Evolutionary conservation across 1,284 basidiomycete genomes (phyloP), one percentile per base, ranked within the genome.

Genomic region (Lignosus rhinocerotis): DNA sequence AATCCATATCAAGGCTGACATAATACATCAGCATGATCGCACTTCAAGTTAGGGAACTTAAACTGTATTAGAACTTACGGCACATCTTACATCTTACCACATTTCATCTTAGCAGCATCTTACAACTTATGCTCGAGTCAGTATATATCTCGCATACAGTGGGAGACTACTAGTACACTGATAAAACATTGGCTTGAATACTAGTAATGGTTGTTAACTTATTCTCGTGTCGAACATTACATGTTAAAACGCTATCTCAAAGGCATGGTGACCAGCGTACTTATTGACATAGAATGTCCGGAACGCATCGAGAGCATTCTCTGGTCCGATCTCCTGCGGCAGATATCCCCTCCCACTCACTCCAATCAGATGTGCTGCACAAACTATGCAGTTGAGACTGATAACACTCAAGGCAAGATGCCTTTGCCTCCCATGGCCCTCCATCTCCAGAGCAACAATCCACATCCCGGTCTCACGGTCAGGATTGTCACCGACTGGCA

Each of bases 381-480:
- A 51, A 0, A 68, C 6, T n/a, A 68, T 38, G 3, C 42, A 48
- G 10, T 66, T 51, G 5, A 67, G 32, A 36, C 61, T 63, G 4
- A 66, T 46, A 0, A 67, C 45, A 1, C 32, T 10, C 1, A 39
- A 2, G 1, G 31, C 34, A 3, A 31, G 44, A n/a, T 8, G 7
- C 2, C 6, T 8, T 0, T 43, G 52, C 17, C 42, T 7, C 3
- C 54, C 54, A n/a, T 54, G 25, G 3, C 12, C 17, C 10, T 56
- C 51, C 41, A 60, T 19, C 9, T 65, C 65, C 16, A 64, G 65
- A 10, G 53, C 33, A 1, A 69, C 66, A 11, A 63, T 41, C 64
- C 65, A 69, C 58, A 69, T 60, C 0, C 67, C 67, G 0, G 65
- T 67, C 1, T 51, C 45, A 1, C 53, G 42, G 41, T 65, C 61